Evolutionary conservation across 148 eudicot species (phyloP).

Genomic region (Camellia japonica): DNA sequence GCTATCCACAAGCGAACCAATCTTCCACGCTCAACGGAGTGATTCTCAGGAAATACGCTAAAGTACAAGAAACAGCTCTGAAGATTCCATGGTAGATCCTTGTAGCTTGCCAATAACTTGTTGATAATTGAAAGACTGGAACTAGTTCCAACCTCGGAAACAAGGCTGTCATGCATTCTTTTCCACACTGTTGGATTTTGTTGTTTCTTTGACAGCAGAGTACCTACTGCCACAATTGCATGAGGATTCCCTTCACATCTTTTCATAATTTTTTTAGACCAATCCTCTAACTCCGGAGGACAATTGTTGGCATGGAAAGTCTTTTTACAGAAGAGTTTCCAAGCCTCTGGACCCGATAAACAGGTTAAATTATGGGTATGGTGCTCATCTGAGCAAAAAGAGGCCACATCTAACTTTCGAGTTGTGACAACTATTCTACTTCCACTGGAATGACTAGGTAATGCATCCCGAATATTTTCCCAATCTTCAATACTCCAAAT

Average conservation of each 20-base stretch:
- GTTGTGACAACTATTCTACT: constrained; percentile 28
- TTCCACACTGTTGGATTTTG: constrained; percentile 23
- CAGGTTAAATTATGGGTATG: neutral
- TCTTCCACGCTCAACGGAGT: constrained; percentile 18
- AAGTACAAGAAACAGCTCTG: constrained; percentile 34
- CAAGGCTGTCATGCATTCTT: constrained; percentile 23
- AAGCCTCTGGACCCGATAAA: neutral
- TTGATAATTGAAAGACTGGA: neutral
- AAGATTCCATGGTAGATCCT: constrained; percentile 18
- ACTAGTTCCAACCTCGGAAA: neutral
- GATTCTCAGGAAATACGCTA: constrained; percentile 26
- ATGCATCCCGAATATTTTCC: neutral
- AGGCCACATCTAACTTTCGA: constrained; percentile 12
- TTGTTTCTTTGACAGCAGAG: constrained; percentile 25
- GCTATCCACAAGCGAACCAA: constrained; percentile 34
- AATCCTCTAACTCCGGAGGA: constrained; percentile 15
- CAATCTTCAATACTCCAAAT: constrained; percentile 19
- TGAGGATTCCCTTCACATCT: constrained; percentile 43
- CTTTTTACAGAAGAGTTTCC: constrained; percentile 17
- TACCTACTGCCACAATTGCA: constrained; percentile 26
- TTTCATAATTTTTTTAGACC: constrained; percentile 20
- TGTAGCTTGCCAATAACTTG: constrained; percentile 16
- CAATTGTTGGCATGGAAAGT: constrained; percentile 18
- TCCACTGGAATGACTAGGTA: constrained; percentile 13
- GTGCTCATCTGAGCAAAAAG: neutral